Evolutionary conservation across 768 basidiomycete species (phyloP).

Genomic region (Leccinum sublutescens): DNA sequence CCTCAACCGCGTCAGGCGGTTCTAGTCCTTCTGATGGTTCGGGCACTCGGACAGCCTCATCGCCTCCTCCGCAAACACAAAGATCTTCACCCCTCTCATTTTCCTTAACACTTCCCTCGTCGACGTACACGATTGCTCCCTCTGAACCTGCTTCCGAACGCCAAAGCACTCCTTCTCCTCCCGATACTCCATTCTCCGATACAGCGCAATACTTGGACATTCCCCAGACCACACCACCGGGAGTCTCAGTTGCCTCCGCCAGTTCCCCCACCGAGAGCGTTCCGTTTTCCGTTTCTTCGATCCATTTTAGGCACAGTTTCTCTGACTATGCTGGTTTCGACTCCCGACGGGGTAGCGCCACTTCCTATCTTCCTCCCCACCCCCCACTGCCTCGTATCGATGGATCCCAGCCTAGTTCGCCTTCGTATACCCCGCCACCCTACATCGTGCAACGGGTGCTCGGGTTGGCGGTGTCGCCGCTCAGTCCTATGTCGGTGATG

Average conservation of each 20-base stretch:
- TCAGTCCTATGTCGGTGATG: constrained; percentile 10
- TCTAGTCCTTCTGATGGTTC: constrained; percentile 30
- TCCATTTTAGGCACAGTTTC: constrained; percentile 45
- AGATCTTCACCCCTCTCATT: constrained; percentile 41
- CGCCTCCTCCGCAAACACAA: constrained; percentile 23
- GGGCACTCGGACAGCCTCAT: constrained; percentile 14
- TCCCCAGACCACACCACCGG: constrained; percentile 23
- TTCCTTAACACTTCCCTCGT: constrained; percentile 45
- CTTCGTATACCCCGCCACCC: constrained; percentile 22
- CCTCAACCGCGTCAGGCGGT: constrained; percentile 31
- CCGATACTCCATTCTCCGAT: constrained; percentile 10
- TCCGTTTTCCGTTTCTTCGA: constrained; percentile 53
- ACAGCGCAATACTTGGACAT: constrained; percentile 29
- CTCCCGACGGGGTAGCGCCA: constrained; percentile 33
- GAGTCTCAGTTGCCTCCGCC: constrained; percentile 27
- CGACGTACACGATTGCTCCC: constrained; percentile 32
- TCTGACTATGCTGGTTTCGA: constrained; percentile 32
- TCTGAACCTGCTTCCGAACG: constrained; percentile 16
- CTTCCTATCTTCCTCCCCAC: constrained; percentile 42
- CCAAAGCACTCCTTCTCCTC: constrained; percentile 17
- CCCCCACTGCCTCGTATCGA: constrained; percentile 37
- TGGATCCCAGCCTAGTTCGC: constrained; percentile 19
- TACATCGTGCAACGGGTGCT: constrained; percentile 35
- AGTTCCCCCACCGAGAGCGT: constrained; percentile 58
- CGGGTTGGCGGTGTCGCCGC: constrained; percentile 25